Percentiles rank a stretch among this genome's conserved stretches.
These are phyloP conservation scores for Epithemia pelagica DNA, from an alignment of 108 stramenopile species.

Conservation along the genomic window DNA sequence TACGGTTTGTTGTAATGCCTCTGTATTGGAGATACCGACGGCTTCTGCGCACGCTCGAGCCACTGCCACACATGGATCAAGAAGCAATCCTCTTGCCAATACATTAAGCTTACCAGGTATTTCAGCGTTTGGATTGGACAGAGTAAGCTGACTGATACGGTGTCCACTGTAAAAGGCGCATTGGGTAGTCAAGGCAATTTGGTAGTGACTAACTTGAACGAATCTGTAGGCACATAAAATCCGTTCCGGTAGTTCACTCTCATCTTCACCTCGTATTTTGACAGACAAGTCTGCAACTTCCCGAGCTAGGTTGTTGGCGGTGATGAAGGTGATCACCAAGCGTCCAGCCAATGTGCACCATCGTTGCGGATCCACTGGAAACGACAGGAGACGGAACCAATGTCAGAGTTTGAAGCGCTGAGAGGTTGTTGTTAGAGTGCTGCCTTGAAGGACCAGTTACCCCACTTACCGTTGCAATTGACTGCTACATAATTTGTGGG, in stretches of 20 bases:
- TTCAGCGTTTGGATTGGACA: not conserved
- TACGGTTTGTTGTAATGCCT: not conserved
- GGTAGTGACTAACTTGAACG: slow-evolving; percentile 13
- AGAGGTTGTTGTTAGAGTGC: too few relatives aligned
- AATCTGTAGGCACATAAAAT: slow-evolving; percentile 36
- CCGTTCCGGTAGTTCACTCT: slow-evolving; percentile 44
- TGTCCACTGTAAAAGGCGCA: not conserved
- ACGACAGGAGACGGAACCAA: too few relatives aligned
- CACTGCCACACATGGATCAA: slow-evolving; percentile 7
- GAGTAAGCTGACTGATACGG: not conserved
- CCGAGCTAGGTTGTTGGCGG: not conserved
- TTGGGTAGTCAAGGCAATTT: not conserved
- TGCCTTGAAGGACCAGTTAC: too few relatives aligned
- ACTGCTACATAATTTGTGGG: not conserved
- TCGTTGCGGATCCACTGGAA: not conserved
- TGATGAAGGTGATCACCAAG: not conserved
- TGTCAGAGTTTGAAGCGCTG: too few relatives aligned
- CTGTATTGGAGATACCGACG: not conserved
- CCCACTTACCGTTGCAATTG: slow-evolving; percentile 5
- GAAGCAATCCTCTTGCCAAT: not conserved
- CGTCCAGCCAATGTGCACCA: not conserved
- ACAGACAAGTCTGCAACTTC: slow-evolving; percentile 35
- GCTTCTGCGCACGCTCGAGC: not conserved
- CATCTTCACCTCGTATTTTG: slow-evolving; percentile 29
- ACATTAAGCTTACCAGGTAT: not conserved